Percentiles rank a stretch among this genome's conserved stretches.
phyloP scores from a whole-genome alignment of 257 asterid species.

The Solanum stenotomum region DNA sequence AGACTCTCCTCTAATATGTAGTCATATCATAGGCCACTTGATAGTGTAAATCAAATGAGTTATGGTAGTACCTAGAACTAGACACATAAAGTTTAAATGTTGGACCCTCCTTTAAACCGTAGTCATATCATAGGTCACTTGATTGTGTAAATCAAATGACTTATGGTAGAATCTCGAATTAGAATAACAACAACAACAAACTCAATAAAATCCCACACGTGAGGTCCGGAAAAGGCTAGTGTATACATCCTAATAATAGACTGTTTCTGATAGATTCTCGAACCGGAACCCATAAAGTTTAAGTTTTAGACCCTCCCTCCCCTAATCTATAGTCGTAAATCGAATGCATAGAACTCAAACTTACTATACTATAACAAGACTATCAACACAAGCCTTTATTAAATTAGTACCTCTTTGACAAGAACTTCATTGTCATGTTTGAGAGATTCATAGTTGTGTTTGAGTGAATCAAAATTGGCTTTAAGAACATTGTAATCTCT shows the following conservation, averaged over 20 bases:
- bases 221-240: not conserved
- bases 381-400: not conserved
- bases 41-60: not conserved
- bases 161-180: not conserved
- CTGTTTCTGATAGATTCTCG: not conserved
- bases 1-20: not conserved
- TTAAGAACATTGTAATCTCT: slow-evolving; percentile 69
- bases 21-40: not conserved
- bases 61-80: not conserved
- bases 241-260: not conserved
- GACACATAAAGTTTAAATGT: not conserved
- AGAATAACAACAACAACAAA: not conserved
- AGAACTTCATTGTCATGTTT: slow-evolving; percentile 57
- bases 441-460: slow-evolving; percentile 38
- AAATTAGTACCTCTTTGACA: slow-evolving; percentile 39
- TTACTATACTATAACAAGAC: not conserved
- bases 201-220: not conserved
- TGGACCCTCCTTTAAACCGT: not conserved
- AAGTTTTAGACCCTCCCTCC: not conserved
- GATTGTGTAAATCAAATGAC: not conserved
- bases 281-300: not conserved
- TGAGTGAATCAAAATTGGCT: slow-evolving; percentile 57
- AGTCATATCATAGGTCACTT: not conserved
- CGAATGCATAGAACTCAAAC: not conserved
- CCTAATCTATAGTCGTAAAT: not conserved